These are phyloP conservation scores for Fraxinus angustifolia DNA, from an alignment of 305 asterid species.

Conservation along the genomic window DNA sequence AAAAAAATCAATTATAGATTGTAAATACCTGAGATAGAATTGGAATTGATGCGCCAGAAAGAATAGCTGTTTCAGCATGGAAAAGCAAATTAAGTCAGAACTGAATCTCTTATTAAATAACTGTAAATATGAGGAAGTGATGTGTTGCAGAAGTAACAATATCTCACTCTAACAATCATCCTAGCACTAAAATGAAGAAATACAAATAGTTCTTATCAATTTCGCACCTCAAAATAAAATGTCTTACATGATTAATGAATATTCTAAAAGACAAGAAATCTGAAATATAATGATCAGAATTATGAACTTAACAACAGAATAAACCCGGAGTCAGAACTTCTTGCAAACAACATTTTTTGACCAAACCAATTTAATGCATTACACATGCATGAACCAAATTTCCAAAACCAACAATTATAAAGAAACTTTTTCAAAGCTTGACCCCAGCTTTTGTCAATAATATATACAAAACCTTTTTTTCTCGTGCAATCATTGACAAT, in stretches of 20 bases:
- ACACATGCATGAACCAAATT: conserved; percentile 4
- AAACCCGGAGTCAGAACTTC: conserved; percentile 8
- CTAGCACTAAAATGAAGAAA: neutral
- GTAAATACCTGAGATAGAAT: conserved; percentile 79
- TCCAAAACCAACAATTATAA: neutral
- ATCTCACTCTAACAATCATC: neutral
- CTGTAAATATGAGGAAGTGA: neutral
- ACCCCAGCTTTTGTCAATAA: neutral
- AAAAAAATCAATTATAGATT: conserved; percentile 2
- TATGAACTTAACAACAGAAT: neutral
- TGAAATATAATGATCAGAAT: conserved; percentile 14
- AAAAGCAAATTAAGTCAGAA: conserved; percentile 17
- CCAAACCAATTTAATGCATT: neutral
- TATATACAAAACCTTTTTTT: neutral
- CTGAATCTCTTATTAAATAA: neutral
- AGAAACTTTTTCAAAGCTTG: neutral
- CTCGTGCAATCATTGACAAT: conserved; percentile 5
- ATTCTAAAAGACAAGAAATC: neutral
- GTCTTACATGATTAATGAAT: neutral
- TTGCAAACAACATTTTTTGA: conserved; percentile 1
- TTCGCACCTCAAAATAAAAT: neutral
- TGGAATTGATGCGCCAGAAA: conserved; percentile 96
- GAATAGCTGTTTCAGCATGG: conserved; percentile 65
- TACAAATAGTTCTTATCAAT: neutral
- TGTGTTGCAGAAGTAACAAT: conserved; percentile 6